These are phyloP conservation scores for Aspergillus phoenicis DNA, from an alignment of 2,329 filamentous ascomycete species.

Conservation along the genomic window DNA sequence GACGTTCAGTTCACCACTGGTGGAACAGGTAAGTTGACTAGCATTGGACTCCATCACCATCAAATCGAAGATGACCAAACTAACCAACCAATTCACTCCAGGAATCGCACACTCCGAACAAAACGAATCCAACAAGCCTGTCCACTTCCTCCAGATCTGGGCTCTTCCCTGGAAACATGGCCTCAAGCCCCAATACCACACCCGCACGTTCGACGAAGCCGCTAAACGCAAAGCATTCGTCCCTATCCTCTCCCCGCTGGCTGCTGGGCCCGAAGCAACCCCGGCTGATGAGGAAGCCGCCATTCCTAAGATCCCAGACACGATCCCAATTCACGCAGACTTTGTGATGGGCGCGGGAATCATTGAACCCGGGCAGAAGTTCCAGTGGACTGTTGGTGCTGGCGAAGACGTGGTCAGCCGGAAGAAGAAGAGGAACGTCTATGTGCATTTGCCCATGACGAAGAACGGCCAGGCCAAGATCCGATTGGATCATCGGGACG, in stretches of 20 bases:
- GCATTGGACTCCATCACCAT: neutral
- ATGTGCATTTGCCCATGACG: constrained; percentile 78
- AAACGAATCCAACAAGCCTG: constrained; percentile 71
- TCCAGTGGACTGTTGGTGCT: constrained; percentile 72
- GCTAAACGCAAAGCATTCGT: constrained; percentile 72
- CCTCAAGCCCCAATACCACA: constrained; percentile 75
- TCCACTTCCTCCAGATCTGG: constrained; percentile 91
- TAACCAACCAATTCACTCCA: constrained; percentile 11
- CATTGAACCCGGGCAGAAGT: constrained; percentile 64
- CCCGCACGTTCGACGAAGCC: constrained; percentile 70
- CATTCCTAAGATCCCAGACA: constrained; percentile 62
- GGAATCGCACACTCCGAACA: constrained; percentile 79
- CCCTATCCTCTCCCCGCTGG: constrained; percentile 73
- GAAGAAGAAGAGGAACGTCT: constrained; percentile 67
- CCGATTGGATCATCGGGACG: constrained; percentile 65
- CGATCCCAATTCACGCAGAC: constrained; percentile 83
- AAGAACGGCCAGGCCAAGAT: constrained; percentile 74
- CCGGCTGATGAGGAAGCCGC: constrained; percentile 65
- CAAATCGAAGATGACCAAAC: neutral
- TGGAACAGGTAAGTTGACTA: constrained; percentile 62
- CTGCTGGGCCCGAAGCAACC: constrained; percentile 65
- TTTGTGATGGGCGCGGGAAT: constrained; percentile 80
- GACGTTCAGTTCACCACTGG: constrained; percentile 90
- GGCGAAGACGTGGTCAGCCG: constrained; percentile 32
- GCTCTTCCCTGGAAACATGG: constrained; percentile 74